These are phyloP conservation scores for Saxophila tyrrhenica DNA, from an alignment of 495 filamentous ascomycete species.

Conservation along the genomic window DNA sequence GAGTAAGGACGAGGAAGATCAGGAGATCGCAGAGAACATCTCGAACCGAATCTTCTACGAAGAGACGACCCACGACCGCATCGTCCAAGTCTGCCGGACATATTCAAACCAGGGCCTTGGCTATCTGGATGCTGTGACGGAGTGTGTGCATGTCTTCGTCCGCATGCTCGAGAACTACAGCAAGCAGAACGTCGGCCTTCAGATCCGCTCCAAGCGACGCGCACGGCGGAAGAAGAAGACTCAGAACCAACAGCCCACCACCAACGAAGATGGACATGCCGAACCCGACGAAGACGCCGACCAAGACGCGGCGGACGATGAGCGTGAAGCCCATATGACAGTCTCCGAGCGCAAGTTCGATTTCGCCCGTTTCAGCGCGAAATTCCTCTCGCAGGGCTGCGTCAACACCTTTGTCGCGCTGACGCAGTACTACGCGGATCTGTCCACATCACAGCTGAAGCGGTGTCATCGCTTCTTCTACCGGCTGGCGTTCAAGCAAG, in stretches of 20 bases:
- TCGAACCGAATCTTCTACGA: slow-evolving; percentile 96
- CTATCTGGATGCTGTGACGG: slow-evolving; percentile 84
- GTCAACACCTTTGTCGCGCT: slow-evolving; percentile 83
- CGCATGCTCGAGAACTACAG: slow-evolving; percentile 88
- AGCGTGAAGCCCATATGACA: slow-evolving; percentile 48
- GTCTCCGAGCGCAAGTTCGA: slow-evolving; percentile 85
- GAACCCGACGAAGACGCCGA: slow-evolving; percentile 41
- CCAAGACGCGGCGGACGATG: slow-evolving; percentile 56
- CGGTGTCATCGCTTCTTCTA: slow-evolving; percentile 93
- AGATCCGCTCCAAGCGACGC: slow-evolving; percentile 68
- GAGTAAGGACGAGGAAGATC: slow-evolving; percentile 77
- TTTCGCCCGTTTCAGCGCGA: slow-evolving; percentile 68
- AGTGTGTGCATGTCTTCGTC: slow-evolving; percentile 82
- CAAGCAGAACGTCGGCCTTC: slow-evolving; percentile 86
- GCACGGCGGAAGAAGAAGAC: slow-evolving; percentile 57
- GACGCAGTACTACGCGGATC: slow-evolving; percentile 66
- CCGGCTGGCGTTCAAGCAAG: slow-evolving; percentile 85
- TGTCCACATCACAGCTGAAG: slow-evolving; percentile 75
- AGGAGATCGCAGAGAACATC: slow-evolving; percentile 97
- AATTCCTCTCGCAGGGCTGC: slow-evolving; percentile 72
- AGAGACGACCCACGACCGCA: slow-evolving; percentile 79
- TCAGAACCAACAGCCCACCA: slow-evolving; percentile 25
- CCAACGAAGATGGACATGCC: slow-evolving; percentile 36
- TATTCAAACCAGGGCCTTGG: slow-evolving; percentile 93
- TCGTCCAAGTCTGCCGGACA: slow-evolving; percentile 62